These are phyloP conservation scores for Volvariella volvacea DNA, from an alignment of 1,284 basidiomycete genomes.

Conservation along the genomic window DNA sequence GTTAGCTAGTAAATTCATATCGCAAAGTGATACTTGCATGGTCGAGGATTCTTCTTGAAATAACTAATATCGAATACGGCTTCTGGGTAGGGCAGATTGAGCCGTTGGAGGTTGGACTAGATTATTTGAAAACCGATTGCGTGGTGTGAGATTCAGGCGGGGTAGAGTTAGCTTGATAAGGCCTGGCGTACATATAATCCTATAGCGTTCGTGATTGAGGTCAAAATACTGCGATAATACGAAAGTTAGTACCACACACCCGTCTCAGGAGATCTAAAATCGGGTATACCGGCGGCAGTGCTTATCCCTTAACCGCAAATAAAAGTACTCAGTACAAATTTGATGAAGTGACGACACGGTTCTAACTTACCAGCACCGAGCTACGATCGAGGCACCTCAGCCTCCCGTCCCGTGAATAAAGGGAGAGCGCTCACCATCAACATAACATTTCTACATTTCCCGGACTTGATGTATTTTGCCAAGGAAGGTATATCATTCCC, in stretches of 20 bases:
- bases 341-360: not conserved
- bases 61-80: conserved; percentile 77
- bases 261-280: conserved; percentile 73
- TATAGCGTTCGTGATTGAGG: conserved; percentile 14
- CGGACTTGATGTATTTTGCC: conserved; percentile 63
- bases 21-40: conserved; percentile 44
- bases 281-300: conserved; percentile 76
- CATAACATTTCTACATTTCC: conserved; percentile 57
- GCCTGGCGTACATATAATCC: conserved; percentile 44
- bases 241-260: conserved; percentile 31
- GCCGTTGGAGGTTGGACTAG: conserved; percentile 66
- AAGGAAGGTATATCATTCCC: conserved; percentile 30
- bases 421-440: conserved; percentile 52
- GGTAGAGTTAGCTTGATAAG: not conserved
- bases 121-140: no score
- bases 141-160: not conserved
- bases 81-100: conserved; percentile 74
- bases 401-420: not conserved
- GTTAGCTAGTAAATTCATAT: not conserved
- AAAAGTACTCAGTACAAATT: conserved; percentile 8
- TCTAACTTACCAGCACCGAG: conserved; percentile 50
- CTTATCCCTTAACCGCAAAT: conserved; percentile 50
- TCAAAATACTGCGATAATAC: not conserved
- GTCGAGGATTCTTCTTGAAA: conserved; percentile 65
- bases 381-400: conserved; percentile 22